A percentile compares a stretch with the other conserved stretches of the same genome.
These are phyloP conservation scores for Dysphania ambrosioides DNA, from an alignment of 148 eudicot species.

Conservation along the genomic window DNA sequence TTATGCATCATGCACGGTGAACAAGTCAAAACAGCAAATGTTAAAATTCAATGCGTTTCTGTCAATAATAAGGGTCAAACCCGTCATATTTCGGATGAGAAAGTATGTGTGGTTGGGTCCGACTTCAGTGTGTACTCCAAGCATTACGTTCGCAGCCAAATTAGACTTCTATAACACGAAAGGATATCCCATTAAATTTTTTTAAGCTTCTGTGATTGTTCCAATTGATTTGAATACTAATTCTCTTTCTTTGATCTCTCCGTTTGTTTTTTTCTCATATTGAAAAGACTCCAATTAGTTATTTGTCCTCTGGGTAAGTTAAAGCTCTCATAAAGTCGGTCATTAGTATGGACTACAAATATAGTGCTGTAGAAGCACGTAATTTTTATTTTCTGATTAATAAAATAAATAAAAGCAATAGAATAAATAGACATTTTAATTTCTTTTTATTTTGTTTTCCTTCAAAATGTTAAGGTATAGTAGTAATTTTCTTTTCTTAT, in stretches of 20 bases:
- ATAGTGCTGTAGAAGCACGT: too few species aligned
- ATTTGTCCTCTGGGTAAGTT: too few species aligned
- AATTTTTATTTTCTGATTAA: too few species aligned
- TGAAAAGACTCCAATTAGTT: too few species aligned
- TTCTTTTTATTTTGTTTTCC: too few species aligned
- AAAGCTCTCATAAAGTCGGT: too few species aligned
- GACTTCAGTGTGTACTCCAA: slow-evolving; percentile 8
- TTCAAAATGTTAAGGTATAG: too few species aligned
- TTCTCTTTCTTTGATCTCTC: neutral
- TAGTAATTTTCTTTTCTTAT: too few species aligned
- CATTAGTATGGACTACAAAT: too few species aligned
- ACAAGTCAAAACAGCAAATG: slow-evolving; percentile 2
- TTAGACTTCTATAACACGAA: slow-evolving; percentile 18
- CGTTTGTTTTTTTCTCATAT: too few species aligned
- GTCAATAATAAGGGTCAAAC: slow-evolving; percentile 18
- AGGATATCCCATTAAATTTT: neutral
- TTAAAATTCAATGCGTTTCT: slow-evolving; percentile 1
- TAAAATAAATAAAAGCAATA: too few species aligned
- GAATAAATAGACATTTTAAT: too few species aligned
- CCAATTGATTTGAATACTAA: neutral
- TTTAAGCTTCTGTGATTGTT: neutral
- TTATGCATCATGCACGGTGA: neutral
- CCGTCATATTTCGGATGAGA: slow-evolving; percentile 7
- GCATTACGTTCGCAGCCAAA: slow-evolving; percentile 27
- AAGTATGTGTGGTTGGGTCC: slow-evolving; percentile 6